Conservation (phyloP, 1,284 basidiomycete species). For the Microbotryum lychnidis-dioicae region DNA sequence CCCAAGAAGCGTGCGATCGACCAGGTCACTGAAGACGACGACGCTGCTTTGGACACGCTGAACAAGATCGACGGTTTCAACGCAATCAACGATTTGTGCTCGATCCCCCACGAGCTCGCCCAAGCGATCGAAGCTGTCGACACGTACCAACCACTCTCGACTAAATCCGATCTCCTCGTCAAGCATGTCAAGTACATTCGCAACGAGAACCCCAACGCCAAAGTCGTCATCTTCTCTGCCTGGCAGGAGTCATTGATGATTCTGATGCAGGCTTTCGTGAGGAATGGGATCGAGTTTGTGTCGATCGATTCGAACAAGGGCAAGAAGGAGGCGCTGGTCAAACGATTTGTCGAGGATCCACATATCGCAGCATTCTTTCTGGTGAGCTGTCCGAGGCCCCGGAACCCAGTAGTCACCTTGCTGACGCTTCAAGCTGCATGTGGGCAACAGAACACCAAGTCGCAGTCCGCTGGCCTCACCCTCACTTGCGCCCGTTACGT, state of each 20-base stretch:
- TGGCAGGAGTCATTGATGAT: constrained; percentile 30
- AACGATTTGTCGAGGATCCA: constrained; percentile 29
- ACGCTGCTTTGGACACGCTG: constrained; percentile 1
- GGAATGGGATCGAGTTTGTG: constrained; percentile 28
- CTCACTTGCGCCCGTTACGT: constrained; percentile 31
- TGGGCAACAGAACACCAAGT: constrained; percentile 20
- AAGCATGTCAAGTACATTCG: constrained; percentile 28
- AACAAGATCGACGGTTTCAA: constrained; percentile 11
- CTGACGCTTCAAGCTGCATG: background rate
- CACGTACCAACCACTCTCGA: constrained; percentile 18
- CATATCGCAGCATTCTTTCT: constrained; percentile 32
- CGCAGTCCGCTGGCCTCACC: constrained; percentile 33
- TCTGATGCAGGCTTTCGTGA: constrained; percentile 21
- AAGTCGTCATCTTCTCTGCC: constrained; percentile 32
- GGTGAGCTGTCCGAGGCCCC: constrained; percentile 16
- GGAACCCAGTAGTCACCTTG: constrained; percentile 26
- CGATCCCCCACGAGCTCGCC: background rate
- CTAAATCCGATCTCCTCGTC: constrained; percentile 30
- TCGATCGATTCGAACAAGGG: constrained; percentile 28
- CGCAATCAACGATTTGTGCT: constrained; percentile 9
- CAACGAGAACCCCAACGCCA: constrained; percentile 23
- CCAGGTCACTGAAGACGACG: background rate
- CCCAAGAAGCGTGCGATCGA: background rate
- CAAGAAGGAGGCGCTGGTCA: constrained; percentile 31
- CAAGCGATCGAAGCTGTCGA: constrained; percentile 9